Base-by-base conservation (phyloP, 768 basidiomycete genomes). In the Cystofilobasidium ferigula region DNA sequence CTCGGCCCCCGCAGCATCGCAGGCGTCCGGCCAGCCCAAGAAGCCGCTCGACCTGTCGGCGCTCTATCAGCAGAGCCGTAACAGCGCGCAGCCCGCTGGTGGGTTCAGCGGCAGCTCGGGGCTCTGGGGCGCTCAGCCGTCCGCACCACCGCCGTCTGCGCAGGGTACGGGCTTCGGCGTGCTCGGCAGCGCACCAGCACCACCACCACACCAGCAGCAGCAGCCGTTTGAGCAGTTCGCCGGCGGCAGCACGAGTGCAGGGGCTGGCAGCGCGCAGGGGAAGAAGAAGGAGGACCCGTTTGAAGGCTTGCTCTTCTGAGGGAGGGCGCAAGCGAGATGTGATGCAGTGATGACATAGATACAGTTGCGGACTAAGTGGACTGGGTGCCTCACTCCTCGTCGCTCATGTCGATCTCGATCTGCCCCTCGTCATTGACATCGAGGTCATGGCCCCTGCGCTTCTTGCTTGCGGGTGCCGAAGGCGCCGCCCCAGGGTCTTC, bases 221-320 rank as follows among this genome's bases (percentile, higher is more conserved):
- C 62, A 63, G 16, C 48, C 48, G 6, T 54, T 54, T 32, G 51
- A n/a, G 26, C 30, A 32, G 51, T 54, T 54, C 16, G 51, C 30
- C 4, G 28, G 18, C 51, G 51, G 61, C 48, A 54, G 51, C 62
- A 48, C 8, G 0, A 1, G 18, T 6, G 32, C 3, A 12, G 54
- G 62, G 26, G 18, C 35, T 10, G 22, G 35, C 45, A 42, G 12
- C 43, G 56, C 28, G 7, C 42, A 53, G 45, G 48, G 43, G 20
- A 35, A 22, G 48, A 45, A 58, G 36, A 51, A 60, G 51, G 58
- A 53, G 45, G 64, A 66, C 28, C 64, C 64, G 38, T 66, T 66
- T 36, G 64, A 66, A 47, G 64, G 51, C 13, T 22, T 66, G 32
- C 26, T 66, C 18, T 47, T 66, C 36, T 66, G 36, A 40, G 18